Evolutionary conservation across 768 basidiomycete genomes (phyloP), one percentile per base, ranked within the genome.

Genomic region (Tylopilus vinaceipallidus): DNA sequence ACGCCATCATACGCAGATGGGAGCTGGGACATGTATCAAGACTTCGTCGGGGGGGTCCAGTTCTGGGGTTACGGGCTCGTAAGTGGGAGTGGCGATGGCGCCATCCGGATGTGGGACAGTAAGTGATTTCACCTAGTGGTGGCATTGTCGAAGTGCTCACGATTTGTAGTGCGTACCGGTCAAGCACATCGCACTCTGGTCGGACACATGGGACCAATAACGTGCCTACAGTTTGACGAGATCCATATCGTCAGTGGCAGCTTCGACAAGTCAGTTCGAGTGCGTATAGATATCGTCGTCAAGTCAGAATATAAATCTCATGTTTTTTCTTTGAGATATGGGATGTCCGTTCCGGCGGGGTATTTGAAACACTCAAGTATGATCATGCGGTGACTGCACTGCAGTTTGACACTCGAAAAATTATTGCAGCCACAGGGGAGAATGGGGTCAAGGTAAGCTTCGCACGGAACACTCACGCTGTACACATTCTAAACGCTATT

Each of bases 51-150:
- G 3, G 92, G 89, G 4, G 88, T 98, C 36, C 97, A 98, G 66
- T 98, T 98, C 66, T 98, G 97, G 95, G 95, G 94, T 4, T 95
- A 97, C 65, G 97, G 93, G 1, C 79, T 99, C 30, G 93, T 98
- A 5, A 97, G 93, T 58, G 97, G 95, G 2, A 97, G 93, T 59
- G 95, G 93, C 1, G 97, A 99, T 66, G 94, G 95, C 32, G 95
- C 89, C 3, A 95, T 98, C 26, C 73, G 97, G 56, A 98, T 99
- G 95, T 99, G 97, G 97, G 97, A 99, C 64, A 98, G 94, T 95
- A 64, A 79, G 92, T 24, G 17, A 36, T 22, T 41, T 20, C n/a
- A 49, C 45, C 14, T 19, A 45, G 3, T 27, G 11, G 2, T 36
- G 19, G 4, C 24, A 24, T 42, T 20, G 19, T 36, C 11, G 16